phyloP scores from a whole-genome alignment of 345 rosid genomes.

The Turritis glabra region DNA sequence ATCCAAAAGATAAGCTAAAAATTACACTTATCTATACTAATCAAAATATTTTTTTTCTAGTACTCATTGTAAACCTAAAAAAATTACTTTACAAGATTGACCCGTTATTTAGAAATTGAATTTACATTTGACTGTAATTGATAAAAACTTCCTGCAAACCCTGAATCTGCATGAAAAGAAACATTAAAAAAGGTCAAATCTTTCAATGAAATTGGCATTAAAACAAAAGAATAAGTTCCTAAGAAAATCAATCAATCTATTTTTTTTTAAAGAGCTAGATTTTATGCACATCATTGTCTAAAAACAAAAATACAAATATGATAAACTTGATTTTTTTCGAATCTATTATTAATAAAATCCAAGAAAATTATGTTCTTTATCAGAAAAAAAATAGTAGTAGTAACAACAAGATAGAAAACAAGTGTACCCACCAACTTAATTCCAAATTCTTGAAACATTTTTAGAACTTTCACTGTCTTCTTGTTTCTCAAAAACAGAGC shows the following conservation, averaged over 20 bases:
- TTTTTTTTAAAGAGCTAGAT: not conserved
- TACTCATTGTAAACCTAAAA: not conserved
- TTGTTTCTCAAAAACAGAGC: slow-evolving; percentile 22
- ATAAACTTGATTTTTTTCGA: slow-evolving; percentile 3
- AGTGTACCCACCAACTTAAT: slow-evolving; percentile 42
- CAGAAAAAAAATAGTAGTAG: not conserved
- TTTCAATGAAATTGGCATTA: not conserved
- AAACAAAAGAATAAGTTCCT: slow-evolving; percentile 1
- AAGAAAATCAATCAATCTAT: not conserved
- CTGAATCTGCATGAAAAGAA: slow-evolving; percentile 31
- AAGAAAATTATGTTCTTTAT: slow-evolving; percentile 30
- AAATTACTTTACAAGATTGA: not conserved
- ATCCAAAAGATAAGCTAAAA: not conserved
- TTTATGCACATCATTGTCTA: slow-evolving; percentile 8
- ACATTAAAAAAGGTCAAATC: slow-evolving; percentile 22
- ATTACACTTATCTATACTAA: not conserved
- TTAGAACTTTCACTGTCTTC: slow-evolving; percentile 26
- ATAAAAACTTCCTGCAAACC: slow-evolving; percentile 1
- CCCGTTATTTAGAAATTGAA: not conserved
- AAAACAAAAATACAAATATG: not conserved
- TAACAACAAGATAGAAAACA: slow-evolving; percentile 36
- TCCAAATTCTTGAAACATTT: slow-evolving; percentile 32
- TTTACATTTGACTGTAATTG: not conserved
- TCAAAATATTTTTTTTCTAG: not conserved
- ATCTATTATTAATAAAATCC: slow-evolving; percentile 30